These are phyloP conservation scores for Sechiopsis laciniata DNA, from an alignment of 306 rosid species.

Conservation along the genomic window DNA sequence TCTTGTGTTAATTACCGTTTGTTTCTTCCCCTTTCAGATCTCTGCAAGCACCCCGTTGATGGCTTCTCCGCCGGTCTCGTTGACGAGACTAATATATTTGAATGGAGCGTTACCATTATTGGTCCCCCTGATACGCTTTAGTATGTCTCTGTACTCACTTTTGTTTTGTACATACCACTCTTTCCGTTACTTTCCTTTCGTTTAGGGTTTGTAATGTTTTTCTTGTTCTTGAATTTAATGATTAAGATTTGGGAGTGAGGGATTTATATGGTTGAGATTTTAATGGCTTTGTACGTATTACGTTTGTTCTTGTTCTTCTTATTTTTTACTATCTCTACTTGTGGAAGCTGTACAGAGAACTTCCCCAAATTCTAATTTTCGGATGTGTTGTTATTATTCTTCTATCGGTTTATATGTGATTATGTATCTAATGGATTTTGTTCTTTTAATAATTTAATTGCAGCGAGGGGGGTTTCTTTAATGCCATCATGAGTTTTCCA, in stretches of 20 bases:
- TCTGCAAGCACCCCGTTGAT: conserved; percentile 87
- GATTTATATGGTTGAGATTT: not conserved
- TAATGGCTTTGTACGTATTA: not conserved
- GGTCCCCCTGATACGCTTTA: conserved; percentile 99
- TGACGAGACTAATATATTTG: conserved; percentile 80
- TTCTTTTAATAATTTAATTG: conserved; percentile 29
- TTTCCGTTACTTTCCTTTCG: conserved; percentile 16
- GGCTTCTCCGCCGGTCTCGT: conserved; percentile 97
- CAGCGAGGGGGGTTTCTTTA: conserved; percentile 96
- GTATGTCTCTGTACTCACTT: conserved; percentile 34
- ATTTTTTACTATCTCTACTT: not conserved
- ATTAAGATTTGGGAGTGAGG: not conserved
- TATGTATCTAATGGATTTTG: not conserved
- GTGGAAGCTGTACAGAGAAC: not conserved
- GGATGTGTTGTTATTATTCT: not conserved
- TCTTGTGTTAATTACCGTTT: conserved; percentile 15
- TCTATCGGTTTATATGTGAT: not conserved
- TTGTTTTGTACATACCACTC: conserved; percentile 4
- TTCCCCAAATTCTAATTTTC: not conserved
- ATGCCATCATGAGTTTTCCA: conserved; percentile 93
- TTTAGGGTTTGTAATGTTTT: not conserved
- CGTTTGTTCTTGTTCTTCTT: not conserved
- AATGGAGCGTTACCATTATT: conserved; percentile 97
- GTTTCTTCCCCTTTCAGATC: conserved; percentile 48
- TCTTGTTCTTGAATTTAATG: not conserved